phyloP scores from a whole-genome alignment of 2,329 filamentous ascomycete genomes.

The Xylariaceae sp. region DNA sequence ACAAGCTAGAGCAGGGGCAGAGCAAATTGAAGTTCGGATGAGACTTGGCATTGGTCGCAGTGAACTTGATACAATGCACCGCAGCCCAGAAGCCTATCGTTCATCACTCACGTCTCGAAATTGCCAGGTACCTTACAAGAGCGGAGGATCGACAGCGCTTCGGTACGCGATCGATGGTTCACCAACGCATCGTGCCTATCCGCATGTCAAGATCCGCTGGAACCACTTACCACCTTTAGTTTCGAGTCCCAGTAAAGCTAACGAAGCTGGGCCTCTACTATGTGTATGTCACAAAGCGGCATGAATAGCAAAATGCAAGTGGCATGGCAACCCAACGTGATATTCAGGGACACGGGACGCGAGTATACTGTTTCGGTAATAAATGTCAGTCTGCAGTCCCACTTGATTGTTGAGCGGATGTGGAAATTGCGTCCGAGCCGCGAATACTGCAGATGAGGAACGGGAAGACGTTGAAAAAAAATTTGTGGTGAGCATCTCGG shows the following conservation, averaged over 20 bases:
- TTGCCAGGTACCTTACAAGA: no score
- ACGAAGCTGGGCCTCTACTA: no score
- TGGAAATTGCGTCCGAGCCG: constrained; percentile 9
- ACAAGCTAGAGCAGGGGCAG: constrained; percentile 52
- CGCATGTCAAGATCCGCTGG: no score
- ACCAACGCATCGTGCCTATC: no score
- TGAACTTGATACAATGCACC: not conserved
- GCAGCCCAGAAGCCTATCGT: no score
- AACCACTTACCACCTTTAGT: no score
- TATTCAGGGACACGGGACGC: not conserved
- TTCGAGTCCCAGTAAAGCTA: no score
- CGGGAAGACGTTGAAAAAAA: not conserved
- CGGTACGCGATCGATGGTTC: no score
- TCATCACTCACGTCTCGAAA: no score
- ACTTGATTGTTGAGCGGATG: constrained; percentile 8
- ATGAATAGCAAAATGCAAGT: no score
- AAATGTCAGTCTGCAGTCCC: not conserved
- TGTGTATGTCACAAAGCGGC: no score
- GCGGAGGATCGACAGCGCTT: no score
- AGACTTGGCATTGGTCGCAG: constrained; percentile 24
- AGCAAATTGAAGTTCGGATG: constrained; percentile 57
- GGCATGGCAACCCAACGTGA: not conserved
- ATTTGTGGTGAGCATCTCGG: not conserved
- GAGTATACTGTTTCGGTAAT: not conserved
- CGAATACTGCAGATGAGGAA: constrained; percentile 5